phyloP scores from a whole-genome alignment of 169 alveolate genomes.

The Plasmodium inui region DNA sequence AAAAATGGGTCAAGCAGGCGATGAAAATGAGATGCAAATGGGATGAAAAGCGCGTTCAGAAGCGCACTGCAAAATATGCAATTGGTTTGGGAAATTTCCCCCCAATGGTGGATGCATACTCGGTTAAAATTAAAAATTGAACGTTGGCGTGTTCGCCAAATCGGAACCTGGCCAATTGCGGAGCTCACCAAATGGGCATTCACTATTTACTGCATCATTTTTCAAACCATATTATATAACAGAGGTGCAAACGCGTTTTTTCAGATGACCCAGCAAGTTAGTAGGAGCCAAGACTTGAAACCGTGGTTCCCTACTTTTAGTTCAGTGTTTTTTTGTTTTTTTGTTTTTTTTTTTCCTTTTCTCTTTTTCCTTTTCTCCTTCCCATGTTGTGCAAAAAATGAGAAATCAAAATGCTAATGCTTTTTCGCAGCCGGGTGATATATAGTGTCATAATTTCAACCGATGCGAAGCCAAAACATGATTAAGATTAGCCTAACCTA shows the following conservation, averaged over 20 bases:
- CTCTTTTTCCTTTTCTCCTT: neutral
- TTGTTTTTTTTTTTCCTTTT: neutral
- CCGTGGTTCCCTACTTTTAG: no score
- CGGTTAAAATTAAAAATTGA: neutral
- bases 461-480: slow-evolving; percentile 18
- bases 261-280: no score
- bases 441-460: neutral
- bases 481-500: slow-evolving; percentile 5
- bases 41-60: neutral
- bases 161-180: neutral
- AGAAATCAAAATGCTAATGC: neutral
- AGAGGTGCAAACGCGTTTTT: neutral
- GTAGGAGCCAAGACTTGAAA: no score
- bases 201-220: neutral
- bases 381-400: neutral
- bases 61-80: neutral
- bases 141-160: neutral
- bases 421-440: neutral
- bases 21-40: neutral
- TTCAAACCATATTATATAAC: neutral
- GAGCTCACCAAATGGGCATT: neutral
- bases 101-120: neutral
- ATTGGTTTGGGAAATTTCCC: neutral
- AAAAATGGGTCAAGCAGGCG: neutral
- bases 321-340: neutral